Evolutionary conservation across 805 yeast genomes (phyloP).

Genomic region (Candida xyloterini): DNA sequence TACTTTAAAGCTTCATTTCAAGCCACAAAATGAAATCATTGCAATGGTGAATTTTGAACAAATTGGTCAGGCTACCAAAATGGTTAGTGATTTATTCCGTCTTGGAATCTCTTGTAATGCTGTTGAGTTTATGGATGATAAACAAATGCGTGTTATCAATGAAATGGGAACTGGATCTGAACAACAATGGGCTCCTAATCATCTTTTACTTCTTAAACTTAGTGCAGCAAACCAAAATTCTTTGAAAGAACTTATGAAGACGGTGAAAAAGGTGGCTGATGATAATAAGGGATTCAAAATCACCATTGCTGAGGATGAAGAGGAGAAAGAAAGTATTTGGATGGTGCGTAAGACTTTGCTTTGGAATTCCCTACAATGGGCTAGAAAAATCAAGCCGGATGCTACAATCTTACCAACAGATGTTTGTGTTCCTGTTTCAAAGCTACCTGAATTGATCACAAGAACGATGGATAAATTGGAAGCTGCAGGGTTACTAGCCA

Average conservation of each 20-base stretch:
- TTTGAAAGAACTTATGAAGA: conserved; percentile 41
- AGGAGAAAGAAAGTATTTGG: conserved; percentile 68
- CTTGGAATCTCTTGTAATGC: conserved; percentile 70
- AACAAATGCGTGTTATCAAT: conserved; percentile 67
- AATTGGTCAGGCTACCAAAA: conserved; percentile 66
- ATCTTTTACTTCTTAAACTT: conserved; percentile 55
- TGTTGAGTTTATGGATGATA: conserved; percentile 69
- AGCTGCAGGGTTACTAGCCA: conserved; percentile 48
- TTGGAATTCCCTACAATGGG: conserved; percentile 68
- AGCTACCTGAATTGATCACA: conserved; percentile 58
- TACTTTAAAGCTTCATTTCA: conserved; percentile 64
- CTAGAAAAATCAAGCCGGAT: conserved; percentile 42
- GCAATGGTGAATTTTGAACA: conserved; percentile 66
- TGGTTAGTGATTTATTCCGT: conserved; percentile 60
- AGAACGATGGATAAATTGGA: conserved; percentile 60
- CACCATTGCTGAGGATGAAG: conserved; percentile 59
- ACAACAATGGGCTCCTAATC: conserved; percentile 31
- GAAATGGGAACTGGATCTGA: conserved; percentile 39
- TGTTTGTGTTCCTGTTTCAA: conserved; percentile 78
- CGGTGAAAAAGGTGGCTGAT: conserved; percentile 50
- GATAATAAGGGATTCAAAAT: conserved; percentile 53
- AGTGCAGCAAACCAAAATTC: conserved; percentile 44
- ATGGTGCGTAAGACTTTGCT: conserved; percentile 70
- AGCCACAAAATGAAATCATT: conserved; percentile 63
- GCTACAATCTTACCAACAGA: conserved; percentile 70